A percentile compares a stretch with the other conserved stretches of the same genome.
These are phyloP conservation scores for Ascochyta koolunga DNA, from an alignment of 2,329 filamentous ascomycete species.

Conservation along the genomic window DNA sequence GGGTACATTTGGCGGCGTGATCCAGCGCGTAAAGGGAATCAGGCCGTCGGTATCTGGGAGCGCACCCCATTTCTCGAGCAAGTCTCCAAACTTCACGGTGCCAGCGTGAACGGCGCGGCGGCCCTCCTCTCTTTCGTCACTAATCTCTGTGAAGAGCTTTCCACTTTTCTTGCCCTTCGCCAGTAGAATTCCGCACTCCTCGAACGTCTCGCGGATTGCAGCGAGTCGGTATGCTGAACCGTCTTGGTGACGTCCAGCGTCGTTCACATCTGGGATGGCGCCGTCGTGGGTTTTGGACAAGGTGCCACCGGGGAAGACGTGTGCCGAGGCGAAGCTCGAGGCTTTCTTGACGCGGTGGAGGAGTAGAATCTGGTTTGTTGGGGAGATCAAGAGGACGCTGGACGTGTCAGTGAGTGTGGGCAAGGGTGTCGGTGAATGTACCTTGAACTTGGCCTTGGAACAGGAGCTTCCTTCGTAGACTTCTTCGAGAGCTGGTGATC, in stretches of 20 bases:
- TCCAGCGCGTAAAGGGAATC: slow-evolving; percentile 87
- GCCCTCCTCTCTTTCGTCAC: slow-evolving; percentile 66
- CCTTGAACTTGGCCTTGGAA: slow-evolving; percentile 70
- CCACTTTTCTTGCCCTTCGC: slow-evolving; percentile 61
- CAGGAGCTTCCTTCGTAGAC: slow-evolving; percentile 45
- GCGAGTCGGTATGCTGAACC: slow-evolving; percentile 76
- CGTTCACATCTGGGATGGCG: slow-evolving; percentile 55
- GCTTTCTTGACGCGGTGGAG: slow-evolving; percentile 85
- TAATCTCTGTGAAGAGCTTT: slow-evolving; percentile 64
- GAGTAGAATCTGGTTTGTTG: slow-evolving; percentile 83
- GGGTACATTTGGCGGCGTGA: slow-evolving; percentile 75
- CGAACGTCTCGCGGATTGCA: slow-evolving; percentile 90
- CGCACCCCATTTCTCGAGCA: slow-evolving; percentile 64
- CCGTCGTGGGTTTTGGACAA: slow-evolving; percentile 81
- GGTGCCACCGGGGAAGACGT: slow-evolving; percentile 94
- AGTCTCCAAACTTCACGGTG: slow-evolving; percentile 69
- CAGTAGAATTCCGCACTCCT: slow-evolving; percentile 89
- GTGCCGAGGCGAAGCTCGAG: slow-evolving; percentile 83
- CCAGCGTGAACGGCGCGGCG: slow-evolving; percentile 72
- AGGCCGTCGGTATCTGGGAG: slow-evolving; percentile 70
- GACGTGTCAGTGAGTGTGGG: not conserved
- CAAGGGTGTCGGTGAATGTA: slow-evolving; percentile 34
- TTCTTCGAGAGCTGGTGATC: slow-evolving; percentile 41
- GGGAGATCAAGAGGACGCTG: slow-evolving; percentile 84
- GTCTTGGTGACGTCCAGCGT: slow-evolving; percentile 70